phyloP scores from a whole-genome alignment of 805 yeast species.

The Metschnikowia henanensis region DNA sequence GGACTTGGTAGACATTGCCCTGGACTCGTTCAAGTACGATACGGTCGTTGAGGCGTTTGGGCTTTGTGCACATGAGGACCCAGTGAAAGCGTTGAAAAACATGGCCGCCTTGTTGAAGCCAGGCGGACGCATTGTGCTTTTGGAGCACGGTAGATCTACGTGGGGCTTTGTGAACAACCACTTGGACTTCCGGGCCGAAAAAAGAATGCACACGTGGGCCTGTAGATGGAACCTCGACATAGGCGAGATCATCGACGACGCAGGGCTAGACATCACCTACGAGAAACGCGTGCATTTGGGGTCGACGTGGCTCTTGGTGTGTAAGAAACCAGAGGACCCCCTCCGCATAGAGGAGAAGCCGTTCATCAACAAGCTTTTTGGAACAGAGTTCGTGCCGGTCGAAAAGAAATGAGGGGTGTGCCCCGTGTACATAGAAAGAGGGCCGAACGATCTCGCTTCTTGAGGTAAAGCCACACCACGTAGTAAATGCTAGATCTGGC shows the following conservation, averaged over 20 bases:
- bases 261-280: conserved; percentile 80
- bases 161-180: conserved; percentile 76
- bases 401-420: conserved; percentile 17
- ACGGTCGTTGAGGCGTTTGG: conserved; percentile 95
- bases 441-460: too few species aligned
- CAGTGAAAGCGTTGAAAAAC: conserved; percentile 75
- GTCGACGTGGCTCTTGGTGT: conserved; percentile 84
- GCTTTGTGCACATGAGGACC: conserved; percentile 93
- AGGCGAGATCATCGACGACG: conserved; percentile 78
- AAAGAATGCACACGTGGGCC: conserved; percentile 89
- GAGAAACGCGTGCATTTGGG: conserved; percentile 87
- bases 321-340: conserved; percentile 71
- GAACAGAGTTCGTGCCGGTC: conserved; percentile 32
- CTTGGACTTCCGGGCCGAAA: conserved; percentile 79
- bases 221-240: conserved; percentile 97
- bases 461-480: too few species aligned
- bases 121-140: conserved; percentile 81
- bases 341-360: conserved; percentile 44
- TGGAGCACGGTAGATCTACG: conserved; percentile 92
- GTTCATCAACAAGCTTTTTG: conserved; percentile 41
- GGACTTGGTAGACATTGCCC: conserved; percentile 62
- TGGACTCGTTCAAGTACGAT: conserved; percentile 64
- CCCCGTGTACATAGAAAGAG: conserved; percentile 6
- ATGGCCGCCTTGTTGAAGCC: conserved; percentile 77
- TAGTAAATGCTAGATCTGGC: too few species aligned